A percentile compares a stretch with the other conserved stretches of the same genome.
Evolutionary conservation across 225 moss, liverwort and hornwort species (phyloP).

Genomic region (Asterella californica): DNA sequence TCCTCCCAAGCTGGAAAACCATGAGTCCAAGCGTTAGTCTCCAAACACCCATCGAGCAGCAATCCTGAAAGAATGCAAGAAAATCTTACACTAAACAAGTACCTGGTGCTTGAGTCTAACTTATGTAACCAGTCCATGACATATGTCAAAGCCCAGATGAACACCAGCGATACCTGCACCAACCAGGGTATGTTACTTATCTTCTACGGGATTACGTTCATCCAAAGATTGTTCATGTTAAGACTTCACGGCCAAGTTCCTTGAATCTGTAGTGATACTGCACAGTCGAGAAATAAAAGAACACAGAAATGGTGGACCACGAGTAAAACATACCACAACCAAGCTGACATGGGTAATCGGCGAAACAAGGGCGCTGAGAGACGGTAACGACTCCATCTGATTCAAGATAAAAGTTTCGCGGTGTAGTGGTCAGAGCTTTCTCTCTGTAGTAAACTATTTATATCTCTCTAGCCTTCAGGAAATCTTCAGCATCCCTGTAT

Average conservation of each 20-base stretch:
- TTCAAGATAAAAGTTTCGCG: background rate
- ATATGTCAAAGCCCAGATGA: conserved; percentile 80
- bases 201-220: background rate
- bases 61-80: background rate
- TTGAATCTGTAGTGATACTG: background rate
- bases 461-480: background rate
- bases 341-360: conserved; percentile 9
- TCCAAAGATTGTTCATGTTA: background rate
- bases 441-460: background rate
- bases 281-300: background rate
- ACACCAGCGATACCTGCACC: conserved; percentile 57
- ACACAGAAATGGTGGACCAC: background rate
- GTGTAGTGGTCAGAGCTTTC: conserved; percentile 4
- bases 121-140: conserved; percentile 81
- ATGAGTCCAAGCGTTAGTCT: background rate
- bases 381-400: conserved; percentile 17
- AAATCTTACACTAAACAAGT: background rate
- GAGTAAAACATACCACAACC: conserved; percentile 12
- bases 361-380: background rate
- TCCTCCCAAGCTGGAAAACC: conserved; percentile 41
- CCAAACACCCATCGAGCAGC: background rate
- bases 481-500: conserved; percentile 3
- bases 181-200: conserved; percentile 1
- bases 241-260: background rate
- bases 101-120: conserved; percentile 80